phyloP scores from a whole-genome alignment of 768 basidiomycete genomes.

The Gymnopilus junonius region DNA sequence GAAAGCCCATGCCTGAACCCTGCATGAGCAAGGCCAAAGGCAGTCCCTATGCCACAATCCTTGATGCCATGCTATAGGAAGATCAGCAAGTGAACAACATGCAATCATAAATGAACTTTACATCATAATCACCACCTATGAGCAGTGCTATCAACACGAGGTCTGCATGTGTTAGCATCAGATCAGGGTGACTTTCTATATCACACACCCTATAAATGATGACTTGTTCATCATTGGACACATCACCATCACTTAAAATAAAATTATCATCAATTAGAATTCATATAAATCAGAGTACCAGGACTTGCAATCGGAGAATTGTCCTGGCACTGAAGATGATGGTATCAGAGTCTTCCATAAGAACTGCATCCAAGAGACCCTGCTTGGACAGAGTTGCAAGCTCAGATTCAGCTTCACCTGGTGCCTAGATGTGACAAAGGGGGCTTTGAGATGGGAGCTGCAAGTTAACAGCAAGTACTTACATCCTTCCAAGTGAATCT shows the following conservation, averaged over 20 bases:
- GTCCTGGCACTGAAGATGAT: background rate
- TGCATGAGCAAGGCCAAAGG: background rate
- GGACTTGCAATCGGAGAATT: background rate
- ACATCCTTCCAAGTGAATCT: background rate
- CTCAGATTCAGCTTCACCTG: slow-evolving; percentile 5
- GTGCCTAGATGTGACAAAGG: background rate
- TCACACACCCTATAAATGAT: background rate
- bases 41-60: too few species aligned
- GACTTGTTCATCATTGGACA: slow-evolving; percentile 8
- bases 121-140: slow-evolving; percentile 4
- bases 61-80: background rate
- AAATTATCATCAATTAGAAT: background rate
- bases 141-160: slow-evolving; percentile 6
- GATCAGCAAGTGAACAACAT: background rate
- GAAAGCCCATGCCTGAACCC: background rate
- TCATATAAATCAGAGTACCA: background rate
- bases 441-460: background rate
- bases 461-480: background rate
- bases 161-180: too few species aligned
- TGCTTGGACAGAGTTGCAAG: background rate
- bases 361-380: background rate
- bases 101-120: background rate
- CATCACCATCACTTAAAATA: too few species aligned
- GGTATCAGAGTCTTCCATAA: too few species aligned
- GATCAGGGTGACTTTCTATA: background rate